phyloP scores from a whole-genome alignment of 176 grass and related monocot species.

The Cenchrus fungigraminus region DNA sequence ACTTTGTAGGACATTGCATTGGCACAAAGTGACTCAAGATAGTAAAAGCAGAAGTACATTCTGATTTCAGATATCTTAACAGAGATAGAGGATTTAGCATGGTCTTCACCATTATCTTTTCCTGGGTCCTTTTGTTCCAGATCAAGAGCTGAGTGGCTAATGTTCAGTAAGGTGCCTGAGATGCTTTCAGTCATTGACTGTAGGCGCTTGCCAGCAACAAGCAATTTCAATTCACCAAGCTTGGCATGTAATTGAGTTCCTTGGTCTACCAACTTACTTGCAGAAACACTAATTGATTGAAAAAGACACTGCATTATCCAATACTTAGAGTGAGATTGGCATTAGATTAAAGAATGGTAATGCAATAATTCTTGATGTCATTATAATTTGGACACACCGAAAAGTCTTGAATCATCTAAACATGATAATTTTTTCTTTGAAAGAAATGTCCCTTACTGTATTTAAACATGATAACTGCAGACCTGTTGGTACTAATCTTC shows the following conservation, averaged over 20 bases:
- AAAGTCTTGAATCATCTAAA: constrained; percentile 12
- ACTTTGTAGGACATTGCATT: constrained; percentile 71
- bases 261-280: constrained; percentile 71
- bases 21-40: constrained; percentile 77
- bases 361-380: neutral
- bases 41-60: constrained; percentile 64
- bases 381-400: constrained; percentile 11
- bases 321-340: constrained; percentile 35
- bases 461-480: neutral
- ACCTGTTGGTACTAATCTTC: constrained; percentile 9
- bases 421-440: constrained; percentile 9
- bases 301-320: constrained; percentile 77
- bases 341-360: constrained; percentile 27
- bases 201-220: constrained; percentile 52
- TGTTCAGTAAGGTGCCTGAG: constrained; percentile 60
- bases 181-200: constrained; percentile 58
- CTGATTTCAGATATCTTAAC: constrained; percentile 72
- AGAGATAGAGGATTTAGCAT: constrained; percentile 49
- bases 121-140: constrained; percentile 56
- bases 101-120: constrained; percentile 52
- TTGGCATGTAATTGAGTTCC: constrained; percentile 62
- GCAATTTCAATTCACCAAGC: constrained; percentile 68
- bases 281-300: constrained; percentile 67
- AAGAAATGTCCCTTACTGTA: neutral
- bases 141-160: constrained; percentile 66